Percentiles rank a stretch among this genome's conserved stretches.
phyloP scores from a whole-genome alignment of 2,329 filamentous ascomycete genomes.

The Plenodomus biglobosus region DNA sequence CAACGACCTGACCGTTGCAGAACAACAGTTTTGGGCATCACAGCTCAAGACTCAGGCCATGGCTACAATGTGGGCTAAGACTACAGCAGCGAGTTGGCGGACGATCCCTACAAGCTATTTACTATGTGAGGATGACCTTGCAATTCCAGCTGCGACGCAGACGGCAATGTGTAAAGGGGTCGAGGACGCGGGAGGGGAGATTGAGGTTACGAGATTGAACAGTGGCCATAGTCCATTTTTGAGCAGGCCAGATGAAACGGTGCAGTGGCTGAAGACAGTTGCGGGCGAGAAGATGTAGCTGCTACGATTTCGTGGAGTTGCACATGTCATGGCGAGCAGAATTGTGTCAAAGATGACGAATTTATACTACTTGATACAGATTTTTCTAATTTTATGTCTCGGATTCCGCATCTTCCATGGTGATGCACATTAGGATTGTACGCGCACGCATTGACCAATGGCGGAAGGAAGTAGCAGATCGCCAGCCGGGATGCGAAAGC shows the following conservation, averaged over 20 bases:
- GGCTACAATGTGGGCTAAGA: constrained; percentile 26
- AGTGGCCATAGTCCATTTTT: constrained; percentile 48
- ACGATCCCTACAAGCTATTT: constrained; percentile 43
- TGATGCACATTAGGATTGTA: not conserved
- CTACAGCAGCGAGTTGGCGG: constrained; percentile 38
- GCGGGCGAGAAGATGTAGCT: constrained; percentile 16
- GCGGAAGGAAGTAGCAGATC: not conserved
- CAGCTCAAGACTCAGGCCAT: constrained; percentile 27
- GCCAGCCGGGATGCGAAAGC: not conserved
- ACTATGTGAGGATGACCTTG: constrained; percentile 42
- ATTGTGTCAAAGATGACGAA: no score
- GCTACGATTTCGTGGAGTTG: not conserved
- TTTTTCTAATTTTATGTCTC: no score
- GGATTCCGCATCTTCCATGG: not conserved
- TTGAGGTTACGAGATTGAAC: constrained; percentile 37
- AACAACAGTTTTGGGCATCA: constrained; percentile 25
- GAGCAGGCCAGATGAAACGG: constrained; percentile 41
- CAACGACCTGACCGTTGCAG: constrained; percentile 31
- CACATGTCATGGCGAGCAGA: no score
- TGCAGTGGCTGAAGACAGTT: constrained; percentile 32
- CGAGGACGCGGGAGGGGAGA: constrained; percentile 28
- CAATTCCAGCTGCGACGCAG: constrained; percentile 35
- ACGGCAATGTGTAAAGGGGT: constrained; percentile 34
- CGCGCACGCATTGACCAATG: not conserved
- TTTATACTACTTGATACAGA: no score